Percentiles rank a stretch among this genome's conserved stretches.
phyloP scores from a whole-genome alignment of 2,329 filamentous ascomycete genomes.

The Aspergillus sp. region DNA sequence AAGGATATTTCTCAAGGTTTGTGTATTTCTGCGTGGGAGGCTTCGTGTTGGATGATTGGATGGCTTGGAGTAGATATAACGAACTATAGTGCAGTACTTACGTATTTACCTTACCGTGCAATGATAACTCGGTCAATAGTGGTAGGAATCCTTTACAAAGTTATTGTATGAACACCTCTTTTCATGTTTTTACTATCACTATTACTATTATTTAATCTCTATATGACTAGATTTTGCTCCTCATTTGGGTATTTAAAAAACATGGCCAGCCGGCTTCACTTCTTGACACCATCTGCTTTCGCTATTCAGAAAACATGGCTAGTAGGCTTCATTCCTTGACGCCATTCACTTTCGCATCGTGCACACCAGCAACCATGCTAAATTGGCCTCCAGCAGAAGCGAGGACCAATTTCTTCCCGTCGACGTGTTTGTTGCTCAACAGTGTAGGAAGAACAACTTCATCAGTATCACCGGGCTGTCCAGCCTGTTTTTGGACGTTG shows the following conservation, averaged over 20 bases:
- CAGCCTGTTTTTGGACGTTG: conserved; percentile 78
- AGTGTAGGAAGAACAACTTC: conserved; percentile 69
- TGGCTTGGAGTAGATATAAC: not conserved
- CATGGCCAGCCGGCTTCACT: not conserved
- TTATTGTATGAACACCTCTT: too few species aligned
- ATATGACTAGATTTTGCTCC: too few species aligned
- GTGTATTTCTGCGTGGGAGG: not conserved
- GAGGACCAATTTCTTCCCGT: conserved; percentile 66
- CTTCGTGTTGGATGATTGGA: not conserved
- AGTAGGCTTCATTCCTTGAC: not conserved
- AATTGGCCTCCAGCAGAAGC: conserved; percentile 77
- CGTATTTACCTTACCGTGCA: too few species aligned
- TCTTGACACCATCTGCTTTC: not conserved
- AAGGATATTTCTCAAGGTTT: not conserved
- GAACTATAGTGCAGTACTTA: not conserved
- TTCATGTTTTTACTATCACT: too few species aligned
- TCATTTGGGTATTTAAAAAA: too few species aligned
- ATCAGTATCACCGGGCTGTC: conserved; percentile 31
- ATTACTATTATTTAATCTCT: too few species aligned
- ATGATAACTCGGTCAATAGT: too few species aligned
- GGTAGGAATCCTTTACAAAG: too few species aligned
- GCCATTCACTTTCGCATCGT: not conserved
- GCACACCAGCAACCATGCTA: conserved; percentile 17
- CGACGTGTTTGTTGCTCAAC: conserved; percentile 70
- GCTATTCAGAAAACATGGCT: too few species aligned